A percentile compares a stretch with the other conserved stretches of the same genome.
Conservation (phyloP, 2,329 filamentous ascomycete genomes). For the Trichophyton simii region DNA sequence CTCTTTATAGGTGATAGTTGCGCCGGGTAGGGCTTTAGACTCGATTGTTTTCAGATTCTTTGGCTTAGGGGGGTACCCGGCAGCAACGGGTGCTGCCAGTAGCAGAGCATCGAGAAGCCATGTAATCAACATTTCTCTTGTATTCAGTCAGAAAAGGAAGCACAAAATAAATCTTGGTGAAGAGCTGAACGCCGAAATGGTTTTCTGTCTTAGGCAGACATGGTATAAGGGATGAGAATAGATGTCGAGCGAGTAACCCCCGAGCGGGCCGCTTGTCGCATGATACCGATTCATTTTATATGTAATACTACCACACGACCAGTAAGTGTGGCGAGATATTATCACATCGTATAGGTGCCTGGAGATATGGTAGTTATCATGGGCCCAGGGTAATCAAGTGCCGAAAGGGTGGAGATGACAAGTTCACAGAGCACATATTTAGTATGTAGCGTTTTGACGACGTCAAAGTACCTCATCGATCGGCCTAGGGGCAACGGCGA, state of each 20-base stretch:
- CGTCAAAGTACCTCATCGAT: background rate
- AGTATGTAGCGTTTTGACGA: background rate
- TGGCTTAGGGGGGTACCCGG: background rate
- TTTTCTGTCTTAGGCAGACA: background rate
- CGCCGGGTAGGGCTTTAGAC: background rate
- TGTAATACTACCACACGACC: background rate
- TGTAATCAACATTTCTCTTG: background rate
- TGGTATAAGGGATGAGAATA: background rate
- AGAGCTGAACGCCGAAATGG: background rate
- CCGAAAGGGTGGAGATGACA: background rate
- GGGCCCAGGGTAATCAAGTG: background rate
- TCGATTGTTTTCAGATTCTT: background rate
- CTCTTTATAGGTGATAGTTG: slow-evolving; percentile 4
- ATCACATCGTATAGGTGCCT: background rate
- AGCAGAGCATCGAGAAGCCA: background rate
- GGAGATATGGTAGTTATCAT: background rate
- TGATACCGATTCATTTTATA: background rate
- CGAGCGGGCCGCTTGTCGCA: background rate
- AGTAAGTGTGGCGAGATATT: background rate
- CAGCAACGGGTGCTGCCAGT: background rate
- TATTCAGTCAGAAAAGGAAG: background rate
- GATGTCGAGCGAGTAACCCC: background rate
- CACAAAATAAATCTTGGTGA: background rate
- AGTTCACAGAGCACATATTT: background rate
- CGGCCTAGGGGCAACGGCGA: background rate